These are phyloP conservation scores for Cerioporus squamosus DNA, from an alignment of 1,284 basidiomycete genomes.

Conservation along the genomic window DNA sequence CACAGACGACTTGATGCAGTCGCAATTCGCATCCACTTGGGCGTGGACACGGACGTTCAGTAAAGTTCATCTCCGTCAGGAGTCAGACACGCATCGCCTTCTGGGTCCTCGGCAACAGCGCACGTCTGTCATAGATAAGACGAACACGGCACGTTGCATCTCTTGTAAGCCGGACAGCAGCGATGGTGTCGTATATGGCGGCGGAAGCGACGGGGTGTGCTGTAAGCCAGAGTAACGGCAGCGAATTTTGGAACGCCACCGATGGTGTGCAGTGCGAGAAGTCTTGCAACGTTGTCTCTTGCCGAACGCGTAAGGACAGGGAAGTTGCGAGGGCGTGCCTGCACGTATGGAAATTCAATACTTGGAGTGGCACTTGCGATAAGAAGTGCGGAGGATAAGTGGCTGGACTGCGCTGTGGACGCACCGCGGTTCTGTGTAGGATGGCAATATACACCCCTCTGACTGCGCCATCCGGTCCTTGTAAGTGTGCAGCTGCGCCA, in stretches of 20 bases:
- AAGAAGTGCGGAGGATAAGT: neutral
- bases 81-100: neutral
- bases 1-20: neutral
- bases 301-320: neutral
- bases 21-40: neutral
- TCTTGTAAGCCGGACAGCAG: neutral
- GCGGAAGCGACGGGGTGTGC: too few relatives aligned
- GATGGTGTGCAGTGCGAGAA: too few relatives aligned
- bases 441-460: neutral
- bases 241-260: neutral
- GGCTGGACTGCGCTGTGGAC: neutral
- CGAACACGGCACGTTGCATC: neutral
- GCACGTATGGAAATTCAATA: neutral
- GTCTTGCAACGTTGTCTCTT: too few relatives aligned
- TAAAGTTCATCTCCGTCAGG: slow-evolving; percentile 1
- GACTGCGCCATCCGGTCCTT: too few relatives aligned
- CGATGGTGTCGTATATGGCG: neutral
- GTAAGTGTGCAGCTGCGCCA: too few relatives aligned
- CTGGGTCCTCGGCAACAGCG: neutral
- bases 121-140: slow-evolving; percentile 18
- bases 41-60: neutral
- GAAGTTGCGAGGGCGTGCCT: neutral
- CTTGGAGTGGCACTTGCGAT: neutral
- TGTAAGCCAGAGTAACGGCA: neutral
- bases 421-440: neutral